Evolutionary conservation across 352 stramenopile genomes (phyloP), one percentile per base, ranked within the genome.

Genomic region (Chrysophaeum taylorii): DNA sequence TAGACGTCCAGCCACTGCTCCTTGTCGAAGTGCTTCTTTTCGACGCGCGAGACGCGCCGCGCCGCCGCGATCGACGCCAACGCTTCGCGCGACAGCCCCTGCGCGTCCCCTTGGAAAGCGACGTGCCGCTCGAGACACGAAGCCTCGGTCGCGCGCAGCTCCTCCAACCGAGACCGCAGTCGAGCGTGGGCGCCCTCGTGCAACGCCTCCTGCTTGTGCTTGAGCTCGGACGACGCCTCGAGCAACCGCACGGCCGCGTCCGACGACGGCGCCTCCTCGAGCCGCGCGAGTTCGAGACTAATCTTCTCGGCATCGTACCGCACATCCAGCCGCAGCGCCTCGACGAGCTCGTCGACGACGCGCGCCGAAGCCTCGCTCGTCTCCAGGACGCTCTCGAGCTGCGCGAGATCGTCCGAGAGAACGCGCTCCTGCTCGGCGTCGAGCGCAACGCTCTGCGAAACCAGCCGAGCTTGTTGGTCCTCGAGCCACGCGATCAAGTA

Each of bases 341-440:
- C 2, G n/a, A 71, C 35, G 31, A 73, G 38, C 41, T 70, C 61
- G 43, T 71, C 54, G 15, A 73, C 14, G 61, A 66, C 38, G 14
- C 16, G n/a, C 25, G 21, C 36, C 42, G 54, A 38, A 2, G 31
- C 25, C 15, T 38, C 27, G 2, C 31, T 41, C n/a, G 42, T 43
- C 37, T 42, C 25, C 61, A 68, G 31, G 16, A 66, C 31, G 4
- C 23, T 31, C 21, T n/a, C 43, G 15, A 60, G 14, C 25, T 68
- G 43, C 21, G 21, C 37, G 1, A 64, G 14, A 18, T 52, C 69
- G 36, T 12, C 35, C 60, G 60, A 27, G 7, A 73, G 5, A 7
- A 70, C 14, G 35, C 60, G 67, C 37, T 73, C 69, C 54, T 73
- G 69, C 61, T 73, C 69, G n/a, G 69, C 54, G 42, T 73, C 69